Evolutionary conservation across 2,329 filamentous ascomycete genomes (phyloP).

Genomic region (Fusarium udum): DNA sequence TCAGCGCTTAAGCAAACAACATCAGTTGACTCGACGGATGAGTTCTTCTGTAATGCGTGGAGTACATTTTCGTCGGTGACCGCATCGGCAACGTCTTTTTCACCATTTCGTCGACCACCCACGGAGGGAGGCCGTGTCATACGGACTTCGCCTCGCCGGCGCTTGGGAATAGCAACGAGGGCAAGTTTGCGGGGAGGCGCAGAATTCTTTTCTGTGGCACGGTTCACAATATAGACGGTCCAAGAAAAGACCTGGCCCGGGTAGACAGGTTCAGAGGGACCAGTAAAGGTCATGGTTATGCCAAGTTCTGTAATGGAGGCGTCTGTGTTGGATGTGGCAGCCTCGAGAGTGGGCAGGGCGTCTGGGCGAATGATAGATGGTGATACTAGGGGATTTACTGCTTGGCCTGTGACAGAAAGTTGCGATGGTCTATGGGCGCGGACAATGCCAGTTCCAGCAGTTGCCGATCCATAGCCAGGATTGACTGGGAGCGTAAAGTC

Average conservation of each 20-base stretch:
- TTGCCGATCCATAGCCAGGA: conserved; percentile 66
- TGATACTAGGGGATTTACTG: conserved; percentile 64
- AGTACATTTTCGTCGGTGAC: conserved; percentile 77
- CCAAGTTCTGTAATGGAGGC: conserved; percentile 68
- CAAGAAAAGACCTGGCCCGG: conserved; percentile 76
- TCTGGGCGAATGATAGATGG: conserved; percentile 68
- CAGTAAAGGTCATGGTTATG: conserved; percentile 78
- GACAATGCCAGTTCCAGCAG: conserved; percentile 64
- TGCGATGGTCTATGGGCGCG: conserved; percentile 70
- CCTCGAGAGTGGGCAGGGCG: conserved; percentile 67
- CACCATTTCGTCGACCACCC: conserved; percentile 47
- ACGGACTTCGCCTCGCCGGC: conserved; percentile 66
- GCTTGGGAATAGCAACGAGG: conserved; percentile 72
- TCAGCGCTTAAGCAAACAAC: conserved; percentile 81
- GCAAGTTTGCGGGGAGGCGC: conserved; percentile 71
- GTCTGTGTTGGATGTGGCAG: conserved; percentile 58
- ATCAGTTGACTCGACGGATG: conserved; percentile 70
- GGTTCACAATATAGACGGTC: conserved; percentile 80
- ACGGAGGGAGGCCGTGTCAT: conserved; percentile 64
- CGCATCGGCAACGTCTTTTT: conserved; percentile 66
- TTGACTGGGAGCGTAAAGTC: conserved; percentile 75
- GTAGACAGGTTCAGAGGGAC: conserved; percentile 63
- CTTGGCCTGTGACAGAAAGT: conserved; percentile 66
- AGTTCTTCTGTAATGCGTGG: conserved; percentile 75
- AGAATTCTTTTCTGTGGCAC: conserved; percentile 60